Percentiles rank a stretch among this genome's conserved stretches.
Conservation (phyloP, 1,284 basidiomycete species). For the Agroathelia rolfsii region DNA sequence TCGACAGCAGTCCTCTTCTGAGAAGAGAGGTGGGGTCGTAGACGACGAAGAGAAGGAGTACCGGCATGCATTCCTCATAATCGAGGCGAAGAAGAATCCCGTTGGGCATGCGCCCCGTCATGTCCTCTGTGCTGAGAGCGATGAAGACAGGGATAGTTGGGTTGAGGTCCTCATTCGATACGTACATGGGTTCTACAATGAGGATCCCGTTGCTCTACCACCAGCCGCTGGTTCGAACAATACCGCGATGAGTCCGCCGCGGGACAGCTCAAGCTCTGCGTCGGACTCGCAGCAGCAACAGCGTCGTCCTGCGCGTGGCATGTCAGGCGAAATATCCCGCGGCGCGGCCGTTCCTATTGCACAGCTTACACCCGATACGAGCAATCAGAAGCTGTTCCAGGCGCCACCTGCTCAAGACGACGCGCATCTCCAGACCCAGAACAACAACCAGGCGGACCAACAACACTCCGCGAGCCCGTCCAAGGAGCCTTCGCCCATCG, state of each 20-base stretch:
- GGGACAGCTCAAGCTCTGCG: conserved; percentile 49
- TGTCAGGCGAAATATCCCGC: conserved; percentile 57
- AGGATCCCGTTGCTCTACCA: conserved; percentile 34
- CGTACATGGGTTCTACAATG: conserved; percentile 63
- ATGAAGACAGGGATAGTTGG: conserved; percentile 88
- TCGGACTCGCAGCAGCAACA: conserved; percentile 25
- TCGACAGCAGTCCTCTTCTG: conserved; percentile 44
- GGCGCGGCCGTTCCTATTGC: conserved; percentile 50
- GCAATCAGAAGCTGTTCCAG: conserved; percentile 55
- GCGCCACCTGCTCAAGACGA: too few species aligned
- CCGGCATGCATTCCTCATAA: conserved; percentile 93
- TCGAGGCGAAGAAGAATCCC: conserved; percentile 72
- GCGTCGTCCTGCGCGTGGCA: conserved; percentile 23
- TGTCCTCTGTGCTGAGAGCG: conserved; percentile 93
- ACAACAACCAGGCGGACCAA: conserved; percentile 26
- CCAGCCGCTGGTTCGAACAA: conserved; percentile 20
- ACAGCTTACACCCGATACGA: conserved; percentile 42
- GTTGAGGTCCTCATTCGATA: conserved; percentile 88
- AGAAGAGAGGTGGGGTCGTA: conserved; percentile 33
- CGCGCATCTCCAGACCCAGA: too few species aligned
- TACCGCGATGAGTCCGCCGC: conserved; percentile 22
- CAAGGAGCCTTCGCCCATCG: conserved; percentile 37
- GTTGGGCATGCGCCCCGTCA: conserved; percentile 71
- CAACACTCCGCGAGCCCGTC: conserved; percentile 43
- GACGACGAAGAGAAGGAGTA: conserved; percentile 86